phyloP scores from a whole-genome alignment of 768 basidiomycete genomes.

The Russula olivacea region DNA sequence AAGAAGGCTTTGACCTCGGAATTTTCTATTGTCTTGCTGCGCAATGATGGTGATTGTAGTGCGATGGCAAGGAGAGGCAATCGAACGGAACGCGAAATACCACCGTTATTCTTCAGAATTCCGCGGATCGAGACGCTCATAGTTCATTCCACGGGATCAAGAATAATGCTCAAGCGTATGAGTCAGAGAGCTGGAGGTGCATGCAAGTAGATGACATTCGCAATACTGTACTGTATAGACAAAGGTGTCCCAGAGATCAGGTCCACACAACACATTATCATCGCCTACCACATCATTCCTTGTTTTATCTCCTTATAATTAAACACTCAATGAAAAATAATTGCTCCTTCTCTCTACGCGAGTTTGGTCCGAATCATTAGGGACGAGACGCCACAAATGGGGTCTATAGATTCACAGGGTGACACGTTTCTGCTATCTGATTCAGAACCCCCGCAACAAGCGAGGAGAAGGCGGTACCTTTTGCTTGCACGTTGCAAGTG shows the following conservation, averaged over 20 bases:
- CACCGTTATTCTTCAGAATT: not conserved
- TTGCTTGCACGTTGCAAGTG: not conserved
- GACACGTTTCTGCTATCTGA: not conserved
- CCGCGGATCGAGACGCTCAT: not conserved
- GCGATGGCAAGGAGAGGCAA: not conserved
- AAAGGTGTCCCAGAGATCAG: not conserved
- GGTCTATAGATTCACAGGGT: not conserved
- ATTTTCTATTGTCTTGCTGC: not conserved
- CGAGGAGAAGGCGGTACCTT: not conserved
- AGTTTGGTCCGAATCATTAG: not conserved
- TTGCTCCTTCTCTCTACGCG: not conserved
- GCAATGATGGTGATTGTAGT: not conserved
- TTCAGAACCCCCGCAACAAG: not conserved
- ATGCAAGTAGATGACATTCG: not conserved
- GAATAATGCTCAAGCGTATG: not conserved
- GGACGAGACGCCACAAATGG: constrained; percentile 6
- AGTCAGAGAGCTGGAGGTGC: not conserved
- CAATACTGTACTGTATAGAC: not conserved
- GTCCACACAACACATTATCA: not conserved
- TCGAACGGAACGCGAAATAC: not conserved
- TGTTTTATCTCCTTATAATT: not conserved
- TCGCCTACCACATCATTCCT: not conserved
- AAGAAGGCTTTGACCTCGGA: not conserved
- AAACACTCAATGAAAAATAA: not conserved
- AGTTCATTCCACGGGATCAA: not conserved